Evolutionary conservation across 345 rosid species (phyloP).

Genomic region (Ailanthus altissimus): DNA sequence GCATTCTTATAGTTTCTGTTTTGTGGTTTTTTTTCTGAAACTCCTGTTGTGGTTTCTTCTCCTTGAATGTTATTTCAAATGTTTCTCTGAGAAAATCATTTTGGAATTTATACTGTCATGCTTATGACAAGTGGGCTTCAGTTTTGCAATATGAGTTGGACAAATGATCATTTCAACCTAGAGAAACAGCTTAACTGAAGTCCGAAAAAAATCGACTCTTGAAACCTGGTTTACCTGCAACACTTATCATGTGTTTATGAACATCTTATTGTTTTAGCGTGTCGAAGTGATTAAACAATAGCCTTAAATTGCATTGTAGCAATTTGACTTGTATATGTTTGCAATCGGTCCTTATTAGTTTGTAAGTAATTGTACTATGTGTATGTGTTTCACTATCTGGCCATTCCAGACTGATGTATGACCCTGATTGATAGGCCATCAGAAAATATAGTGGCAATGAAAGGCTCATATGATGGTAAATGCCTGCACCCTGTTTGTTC

Average conservation of each 20-base stretch:
- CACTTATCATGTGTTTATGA: background rate
- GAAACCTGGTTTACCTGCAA: background rate
- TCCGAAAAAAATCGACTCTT: background rate
- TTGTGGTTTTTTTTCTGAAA: too few relatives aligned
- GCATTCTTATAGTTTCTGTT: too few relatives aligned
- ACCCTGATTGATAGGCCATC: background rate
- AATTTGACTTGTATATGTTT: background rate
- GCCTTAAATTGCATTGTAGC: conserved; percentile 2
- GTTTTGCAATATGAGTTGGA: background rate
- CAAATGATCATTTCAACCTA: background rate
- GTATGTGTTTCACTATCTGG: background rate
- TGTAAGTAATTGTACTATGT: background rate
- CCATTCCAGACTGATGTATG: background rate
- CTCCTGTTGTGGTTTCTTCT: too few relatives aligned
- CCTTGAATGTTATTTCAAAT: background rate
- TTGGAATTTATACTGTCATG: background rate
- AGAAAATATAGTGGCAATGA: background rate
- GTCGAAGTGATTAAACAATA: background rate
- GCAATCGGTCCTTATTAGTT: background rate
- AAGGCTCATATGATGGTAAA: background rate
- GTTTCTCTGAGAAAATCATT: background rate
- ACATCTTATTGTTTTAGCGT: background rate
- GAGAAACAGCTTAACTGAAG: background rate
- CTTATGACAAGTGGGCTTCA: background rate
- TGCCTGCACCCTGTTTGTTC: background rate